phyloP scores from a whole-genome alignment of 2,329 filamentous ascomycete species.

The Fusarium neocosmosporiellum region DNA sequence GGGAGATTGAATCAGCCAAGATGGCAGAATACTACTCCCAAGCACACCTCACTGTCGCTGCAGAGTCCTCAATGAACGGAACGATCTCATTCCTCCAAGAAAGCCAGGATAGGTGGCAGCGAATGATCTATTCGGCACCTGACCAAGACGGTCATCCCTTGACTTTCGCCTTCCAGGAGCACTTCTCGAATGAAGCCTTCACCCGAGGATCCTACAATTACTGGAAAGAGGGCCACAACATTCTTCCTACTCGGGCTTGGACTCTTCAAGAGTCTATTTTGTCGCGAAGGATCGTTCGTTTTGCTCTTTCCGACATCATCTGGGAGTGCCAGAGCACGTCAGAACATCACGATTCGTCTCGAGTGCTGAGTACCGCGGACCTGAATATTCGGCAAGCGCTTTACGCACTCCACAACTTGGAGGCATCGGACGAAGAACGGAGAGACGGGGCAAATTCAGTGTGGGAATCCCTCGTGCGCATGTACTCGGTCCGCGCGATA shows the following conservation, averaged over 20 bases:
- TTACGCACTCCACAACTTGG: neutral
- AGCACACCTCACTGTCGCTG: constrained; percentile 4
- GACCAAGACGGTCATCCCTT: neutral
- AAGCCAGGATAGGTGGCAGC: neutral
- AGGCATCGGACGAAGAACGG: neutral
- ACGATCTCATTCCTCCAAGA: neutral
- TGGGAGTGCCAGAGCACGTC: neutral
- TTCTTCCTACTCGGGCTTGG: neutral
- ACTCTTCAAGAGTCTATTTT: neutral
- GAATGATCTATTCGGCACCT: neutral
- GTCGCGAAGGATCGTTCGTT: neutral
- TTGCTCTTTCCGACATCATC: neutral
- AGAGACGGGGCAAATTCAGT: neutral
- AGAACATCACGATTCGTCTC: neutral
- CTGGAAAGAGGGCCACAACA: neutral
- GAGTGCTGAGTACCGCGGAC: neutral
- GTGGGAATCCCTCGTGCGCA: neutral
- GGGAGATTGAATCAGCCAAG: constrained; percentile 5
- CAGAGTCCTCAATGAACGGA: neutral
- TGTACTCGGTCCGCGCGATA: neutral
- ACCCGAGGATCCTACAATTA: neutral
- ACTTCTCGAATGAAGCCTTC: neutral
- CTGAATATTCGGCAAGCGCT: neutral
- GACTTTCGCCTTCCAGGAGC: neutral
- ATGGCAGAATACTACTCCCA: constrained; percentile 11